Conservation (phyloP, 495 filamentous ascomycete genomes). For the Clavariopsis aquatica region DNA sequence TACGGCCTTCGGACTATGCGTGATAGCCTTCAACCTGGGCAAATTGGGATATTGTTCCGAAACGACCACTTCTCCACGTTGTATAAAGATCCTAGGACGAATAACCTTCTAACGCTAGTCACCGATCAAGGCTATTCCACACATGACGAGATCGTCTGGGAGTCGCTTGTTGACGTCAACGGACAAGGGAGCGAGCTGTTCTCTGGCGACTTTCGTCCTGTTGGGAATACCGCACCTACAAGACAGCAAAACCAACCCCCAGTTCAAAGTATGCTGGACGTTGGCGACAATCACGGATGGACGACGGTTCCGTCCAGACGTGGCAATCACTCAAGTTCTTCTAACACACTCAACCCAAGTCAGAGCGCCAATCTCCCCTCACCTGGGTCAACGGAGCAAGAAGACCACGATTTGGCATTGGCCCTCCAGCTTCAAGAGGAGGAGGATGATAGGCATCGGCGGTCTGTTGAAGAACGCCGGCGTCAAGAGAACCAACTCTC, state of each 20-base stretch:
- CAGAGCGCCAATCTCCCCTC: slow-evolving; percentile 18
- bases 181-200: slow-evolving; percentile 83
- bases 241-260: slow-evolving; percentile 32
- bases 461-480: slow-evolving; percentile 45
- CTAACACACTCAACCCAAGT: slow-evolving; percentile 4
- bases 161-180: slow-evolving; percentile 83
- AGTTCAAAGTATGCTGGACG: slow-evolving; percentile 32
- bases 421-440: slow-evolving; percentile 83
- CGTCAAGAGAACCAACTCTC: slow-evolving; percentile 49
- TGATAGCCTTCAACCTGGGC: slow-evolving; percentile 65
- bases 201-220: slow-evolving; percentile 84
- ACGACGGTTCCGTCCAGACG: slow-evolving; percentile 24
- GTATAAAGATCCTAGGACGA: slow-evolving; percentile 74
- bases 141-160: slow-evolving; percentile 94
- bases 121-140: slow-evolving; percentile 88
- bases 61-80: slow-evolving; percentile 97
- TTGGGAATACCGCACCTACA: slow-evolving; percentile 55
- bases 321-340: slow-evolving; percentile 23
- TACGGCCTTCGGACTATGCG: slow-evolving; percentile 75
- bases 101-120: slow-evolving; percentile 74
- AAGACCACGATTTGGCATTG: slow-evolving; percentile 77
- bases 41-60: slow-evolving; percentile 85
- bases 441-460: slow-evolving; percentile 68
- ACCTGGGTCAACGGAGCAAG: slow-evolving; percentile 54
- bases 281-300: slow-evolving; percentile 50